Conservation (phyloP, 2,329 filamentous ascomycete species). For the Neocucurbitaria cava region DNA sequence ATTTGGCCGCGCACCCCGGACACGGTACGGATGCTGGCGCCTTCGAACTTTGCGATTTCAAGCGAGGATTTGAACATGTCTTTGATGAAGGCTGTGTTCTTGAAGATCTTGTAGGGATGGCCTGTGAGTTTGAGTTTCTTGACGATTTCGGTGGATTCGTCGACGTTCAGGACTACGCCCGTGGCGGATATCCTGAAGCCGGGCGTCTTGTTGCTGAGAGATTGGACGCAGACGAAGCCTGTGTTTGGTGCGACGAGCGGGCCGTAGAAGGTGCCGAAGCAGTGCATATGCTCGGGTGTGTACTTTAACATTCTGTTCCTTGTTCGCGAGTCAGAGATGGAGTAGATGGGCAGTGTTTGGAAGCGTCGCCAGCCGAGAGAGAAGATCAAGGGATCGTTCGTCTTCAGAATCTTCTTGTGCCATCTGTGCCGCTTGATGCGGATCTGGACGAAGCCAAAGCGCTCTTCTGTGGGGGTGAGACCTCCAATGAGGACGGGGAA, state of each 20-base stretch:
- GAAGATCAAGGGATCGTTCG: constrained; percentile 96
- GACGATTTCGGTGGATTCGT: constrained; percentile 95
- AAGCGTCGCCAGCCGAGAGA: constrained; percentile 96
- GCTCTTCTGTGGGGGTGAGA: constrained; percentile 90
- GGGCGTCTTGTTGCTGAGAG: constrained; percentile 80
- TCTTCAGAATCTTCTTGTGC: constrained; percentile 99
- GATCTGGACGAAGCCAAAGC: constrained; percentile 94
- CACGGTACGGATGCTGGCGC: constrained; percentile 92
- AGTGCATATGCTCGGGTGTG: constrained; percentile 99
- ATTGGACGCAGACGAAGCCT: constrained; percentile 92
- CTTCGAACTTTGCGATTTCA: constrained; percentile 98
- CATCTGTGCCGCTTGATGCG: constrained; percentile 97
- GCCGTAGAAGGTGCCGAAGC: constrained; percentile 94
- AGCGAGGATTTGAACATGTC: constrained; percentile 95
- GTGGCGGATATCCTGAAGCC: constrained; percentile 95
- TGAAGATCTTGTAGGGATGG: constrained; percentile 95
- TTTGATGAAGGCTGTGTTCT: constrained; percentile 98
- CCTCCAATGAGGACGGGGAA: constrained; percentile 89
- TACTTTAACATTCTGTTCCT: constrained; percentile 99
- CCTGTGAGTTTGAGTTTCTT: constrained; percentile 99
- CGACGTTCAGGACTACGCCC: constrained; percentile 90
- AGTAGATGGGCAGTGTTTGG: constrained; percentile 91
- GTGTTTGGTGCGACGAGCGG: constrained; percentile 95
- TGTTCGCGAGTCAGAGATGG: constrained; percentile 90
- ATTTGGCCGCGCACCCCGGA: constrained; percentile 96